Base-by-base conservation (phyloP, 176 grass and related monocot genomes). In the Carex littledalei region DNA sequence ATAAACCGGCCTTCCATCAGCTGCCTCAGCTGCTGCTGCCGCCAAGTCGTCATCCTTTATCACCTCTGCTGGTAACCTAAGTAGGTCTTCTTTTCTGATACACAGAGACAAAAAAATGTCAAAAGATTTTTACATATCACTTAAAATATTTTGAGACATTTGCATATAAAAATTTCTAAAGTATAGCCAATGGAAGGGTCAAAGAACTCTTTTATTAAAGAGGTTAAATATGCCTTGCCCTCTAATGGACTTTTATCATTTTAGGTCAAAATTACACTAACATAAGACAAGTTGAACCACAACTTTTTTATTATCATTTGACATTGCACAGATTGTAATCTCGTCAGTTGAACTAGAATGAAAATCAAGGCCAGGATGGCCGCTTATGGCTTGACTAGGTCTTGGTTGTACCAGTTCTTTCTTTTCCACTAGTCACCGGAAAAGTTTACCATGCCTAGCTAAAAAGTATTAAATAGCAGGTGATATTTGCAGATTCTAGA, bases 1-100 rank as follows among this genome's bases (percentile, higher is more conserved):
- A 84, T 98, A 98, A 54, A 98, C 95, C 7, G 95, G 95, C 80
- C 93, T 92, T 11, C 95, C 93, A 63, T 93, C 93, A 14, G 95
- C 95, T 0, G 93, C 95, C 79, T 94, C 64, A 0, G 95, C 95
- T 1, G 95, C 93, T 2, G 88, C 95, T 1, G 93, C 89, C 0
- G 95, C 95, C 11, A 98, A 80, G 77, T 98, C 89, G 18, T 95
- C 93, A 55, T 98, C 91, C 70, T 93, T 88, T 22, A 85, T 98
- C 82, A 98, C 92, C 54, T 95, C 91, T n/a, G 79, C 91, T 9
- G 95, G 93, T 55, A 98, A 85, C 58, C 89, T 89, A 50, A 98
- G 88, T 18, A 98, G 88, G 32, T 98, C 91, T 58, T 93, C 93
- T 88, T 89, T 98, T 56, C 95, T 92, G 29, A 12, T 50, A 69